phyloP scores from a whole-genome alignment of 1,284 basidiomycete species.

The Agroathelia rolfsii region DNA sequence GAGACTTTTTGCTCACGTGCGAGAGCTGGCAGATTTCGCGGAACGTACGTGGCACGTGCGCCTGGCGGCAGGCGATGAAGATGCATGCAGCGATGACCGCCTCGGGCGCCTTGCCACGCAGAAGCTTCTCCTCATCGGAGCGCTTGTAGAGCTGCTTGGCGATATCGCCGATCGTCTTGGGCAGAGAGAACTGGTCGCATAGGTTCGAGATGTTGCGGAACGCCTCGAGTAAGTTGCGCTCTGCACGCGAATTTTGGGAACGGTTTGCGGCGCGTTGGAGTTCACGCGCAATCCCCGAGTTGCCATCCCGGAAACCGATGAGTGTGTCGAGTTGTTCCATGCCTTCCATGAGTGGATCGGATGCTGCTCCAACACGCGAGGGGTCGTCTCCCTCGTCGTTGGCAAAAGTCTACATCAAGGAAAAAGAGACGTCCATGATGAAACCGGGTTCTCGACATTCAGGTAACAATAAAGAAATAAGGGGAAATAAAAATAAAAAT shows the following conservation, averaged over 20 bases:
- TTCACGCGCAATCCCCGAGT: conserved; percentile 85
- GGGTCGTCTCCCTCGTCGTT: conserved; percentile 99
- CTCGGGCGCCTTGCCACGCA: conserved; percentile 86
- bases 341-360: conserved; percentile 88
- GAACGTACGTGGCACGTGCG: conserved; percentile 90
- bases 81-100: conserved; percentile 97
- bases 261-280: conserved; percentile 85
- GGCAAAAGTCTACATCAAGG: conserved; percentile 94
- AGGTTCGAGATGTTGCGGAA: conserved; percentile 88
- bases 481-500: conserved; percentile 17
- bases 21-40: conserved; percentile 92
- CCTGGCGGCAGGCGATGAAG: conserved; percentile 94
- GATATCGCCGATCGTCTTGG: conserved; percentile 91
- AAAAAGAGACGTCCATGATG: conserved; percentile 10
- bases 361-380: conserved; percentile 96
- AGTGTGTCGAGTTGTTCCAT: conserved; percentile 91
- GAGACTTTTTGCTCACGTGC: conserved; percentile 88
- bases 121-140: conserved; percentile 88
- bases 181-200: conserved; percentile 93
- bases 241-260: conserved; percentile 66
- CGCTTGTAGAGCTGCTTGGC: conserved; percentile 96
- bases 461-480: conserved; percentile 12
- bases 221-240: conserved; percentile 78
- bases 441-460: conserved; percentile 9
- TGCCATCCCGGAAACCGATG: conserved; percentile 91